Conservation (phyloP, 225 moss, liverwort and hornwort genomes). For the Thuidium tamariscinum region DNA sequence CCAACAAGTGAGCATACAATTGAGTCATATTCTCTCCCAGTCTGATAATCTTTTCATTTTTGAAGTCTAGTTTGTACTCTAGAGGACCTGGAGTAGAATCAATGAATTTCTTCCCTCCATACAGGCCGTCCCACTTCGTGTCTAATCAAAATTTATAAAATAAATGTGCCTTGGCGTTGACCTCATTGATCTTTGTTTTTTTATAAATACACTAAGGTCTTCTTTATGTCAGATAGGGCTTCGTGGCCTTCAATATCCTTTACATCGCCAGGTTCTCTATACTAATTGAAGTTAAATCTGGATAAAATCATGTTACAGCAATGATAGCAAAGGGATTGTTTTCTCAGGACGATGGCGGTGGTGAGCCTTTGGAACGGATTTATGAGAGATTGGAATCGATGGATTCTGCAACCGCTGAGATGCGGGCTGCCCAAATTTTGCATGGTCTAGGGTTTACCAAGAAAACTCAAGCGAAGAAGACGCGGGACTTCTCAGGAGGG, state of each 20-base stretch:
- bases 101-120: not conserved
- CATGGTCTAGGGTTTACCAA: slow-evolving; percentile 85
- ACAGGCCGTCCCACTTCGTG: not conserved
- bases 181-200: not conserved
- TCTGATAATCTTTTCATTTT: not conserved
- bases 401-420: slow-evolving; percentile 90
- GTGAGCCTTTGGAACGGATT: slow-evolving; percentile 73
- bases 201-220: not conserved
- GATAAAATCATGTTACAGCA: not conserved
- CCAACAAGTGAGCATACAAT: slow-evolving; percentile 46
- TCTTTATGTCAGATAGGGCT: not conserved
- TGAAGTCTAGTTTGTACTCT: not conserved
- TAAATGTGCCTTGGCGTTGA: not conserved
- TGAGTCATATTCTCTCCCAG: not conserved
- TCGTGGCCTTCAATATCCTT: not conserved
- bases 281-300: not conserved
- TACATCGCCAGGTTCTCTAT: not conserved
- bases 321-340: not conserved
- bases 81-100: not conserved
- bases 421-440: slow-evolving; percentile 81
- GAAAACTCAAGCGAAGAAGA: slow-evolving; percentile 87
- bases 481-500: slow-evolving; percentile 87
- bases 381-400: slow-evolving; percentile 82
- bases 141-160: not conserved
- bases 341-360: slow-evolving; percentile 72